Base-by-base conservation (phyloP, 108 stramenopile species). In the Epithemia pelagica region DNA sequence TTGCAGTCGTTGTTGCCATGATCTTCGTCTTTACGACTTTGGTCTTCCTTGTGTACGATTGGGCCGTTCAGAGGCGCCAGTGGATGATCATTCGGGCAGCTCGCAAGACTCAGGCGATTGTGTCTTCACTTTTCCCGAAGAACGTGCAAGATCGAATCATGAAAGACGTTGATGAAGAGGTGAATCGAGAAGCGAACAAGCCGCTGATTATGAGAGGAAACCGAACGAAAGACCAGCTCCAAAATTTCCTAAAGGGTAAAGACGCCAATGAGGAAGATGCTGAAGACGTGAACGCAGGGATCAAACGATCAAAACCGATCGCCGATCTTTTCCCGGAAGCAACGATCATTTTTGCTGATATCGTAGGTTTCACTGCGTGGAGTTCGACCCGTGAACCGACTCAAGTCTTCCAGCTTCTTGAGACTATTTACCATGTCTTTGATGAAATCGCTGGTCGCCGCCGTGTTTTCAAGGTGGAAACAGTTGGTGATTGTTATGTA, bases 401-500 rank as follows among this genome's bases (percentile, higher is more conserved):
- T 2, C 73, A 75, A 54, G 75, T 82, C 32, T 78, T 78, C 21
- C 66, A 64, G 22, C 69, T 79, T 70, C 56, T 82, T 0, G 79
- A 82, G 64, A 76, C 72, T 32, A 29, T 82, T 23, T 82, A 79
- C 52, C 67, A 67, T 37, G 58, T 60, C 20, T 82, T 82, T 51
- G 82, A 82, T 58, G 62, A 74, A 32, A 62, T 82, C 32, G 82
- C 77, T 31, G 76, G 65, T 0, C 21, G 54, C n/a, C 75, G 79
- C 59, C 67, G 74, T 32, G 67, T 82, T n/a, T 76, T 79, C 57
- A 82, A 82, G 73, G 82, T 82, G 27, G 79, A 82, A 58, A 82
- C 82, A 30, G 77, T 82, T 28, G 82, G 82, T 59, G 82, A 82
- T 74, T 79, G 78, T 31, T 82, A 58, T 58, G 61, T 66, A 5